A percentile compares a stretch with the other conserved stretches of the same genome.
These are phyloP conservation scores for Acacia concinna DNA, from an alignment of 331 rosid species.

Conservation along the genomic window DNA sequence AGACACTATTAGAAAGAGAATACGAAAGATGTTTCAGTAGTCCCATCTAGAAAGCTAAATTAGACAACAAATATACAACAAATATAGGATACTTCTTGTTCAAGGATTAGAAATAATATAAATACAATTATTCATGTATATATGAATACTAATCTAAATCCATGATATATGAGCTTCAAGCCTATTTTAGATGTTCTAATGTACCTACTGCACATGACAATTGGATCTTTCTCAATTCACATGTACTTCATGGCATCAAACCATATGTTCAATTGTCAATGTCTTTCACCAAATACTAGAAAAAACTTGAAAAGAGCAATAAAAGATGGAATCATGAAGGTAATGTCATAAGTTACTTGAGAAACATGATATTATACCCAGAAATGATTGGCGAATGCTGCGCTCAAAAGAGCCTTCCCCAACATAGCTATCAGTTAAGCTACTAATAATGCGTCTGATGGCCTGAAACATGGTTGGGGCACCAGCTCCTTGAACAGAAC, in stretches of 20 bases:
- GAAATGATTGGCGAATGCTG: slow-evolving; percentile 85
- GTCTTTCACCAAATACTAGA: neutral
- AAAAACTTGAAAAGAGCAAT: neutral
- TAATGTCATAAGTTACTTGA: slow-evolving; percentile 12
- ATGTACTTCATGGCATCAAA: slow-evolving; percentile 3
- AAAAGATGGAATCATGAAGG: neutral
- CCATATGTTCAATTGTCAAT: neutral
- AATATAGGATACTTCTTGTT: neutral
- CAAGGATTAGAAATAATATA: neutral
- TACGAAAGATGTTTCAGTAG: slow-evolving; percentile 37
- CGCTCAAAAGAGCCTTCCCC: slow-evolving; percentile 89
- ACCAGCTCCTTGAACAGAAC: slow-evolving; percentile 96
- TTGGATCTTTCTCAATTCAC: neutral
- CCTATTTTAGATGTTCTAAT: slow-evolving; percentile 3
- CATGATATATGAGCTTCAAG: neutral
- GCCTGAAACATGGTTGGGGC: slow-evolving; percentile 99
- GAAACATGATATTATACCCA: slow-evolving; percentile 54
- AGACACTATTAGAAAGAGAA: slow-evolving; percentile 57
- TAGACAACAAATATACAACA: slow-evolving; percentile 18
- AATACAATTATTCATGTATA: neutral
- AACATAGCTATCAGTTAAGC: slow-evolving; percentile 50
- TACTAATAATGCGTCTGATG: slow-evolving; percentile 78
- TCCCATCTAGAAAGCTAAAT: slow-evolving; percentile 18
- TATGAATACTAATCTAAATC: neutral
- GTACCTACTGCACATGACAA: neutral